Base-by-base conservation (phyloP, 169 alveolate genomes). In the Plasmodium knowlesi region DNA sequence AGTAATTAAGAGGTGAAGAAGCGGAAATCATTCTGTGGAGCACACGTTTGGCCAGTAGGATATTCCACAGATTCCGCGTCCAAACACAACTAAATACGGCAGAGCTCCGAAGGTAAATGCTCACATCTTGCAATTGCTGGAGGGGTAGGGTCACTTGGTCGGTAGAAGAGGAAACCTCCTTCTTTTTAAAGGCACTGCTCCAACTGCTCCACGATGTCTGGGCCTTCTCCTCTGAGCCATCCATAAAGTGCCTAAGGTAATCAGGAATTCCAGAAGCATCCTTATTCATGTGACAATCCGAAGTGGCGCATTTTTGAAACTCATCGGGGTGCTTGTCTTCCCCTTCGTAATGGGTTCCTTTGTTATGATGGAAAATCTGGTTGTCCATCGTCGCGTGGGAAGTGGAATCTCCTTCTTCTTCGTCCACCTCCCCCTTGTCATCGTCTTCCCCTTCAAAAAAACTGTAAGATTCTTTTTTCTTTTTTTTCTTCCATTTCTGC, bases 61-160 rank as follows among this genome's bases (percentile, higher is more conserved):
- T n/a, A 43, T n/a, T 43, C 54, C 54, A 2, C n/a, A 10, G n/a
- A 10, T 41, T 10, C 8, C 12, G 50, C 14, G 50, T 41, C 39
- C 39, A 32, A 32, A 32, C 39, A 3, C 1, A 32, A 32, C 39
- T 32, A 32, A 32, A 32, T 3, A 72, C 34, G 22, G 10, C 0
- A 72, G 10, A 10, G 72, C 3, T n/a, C 32, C 28, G 54, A 43
- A 50, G 22, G 1, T 28, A 54, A 79, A 80, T 32, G 9, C 71
- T 43, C 82, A 88, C 94, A n/a, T 88, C 94, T 67, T 88, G 74
- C 32, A 88, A 14, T 37, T 88, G 94, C 41, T 88, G 72, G 22
- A 88, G 78, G 61, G 94, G 94, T 19, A 88, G 73, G 50, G 83
- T 79, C 57, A 79, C 88, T 57, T 88, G 8, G 19, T 28, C 39